These are phyloP conservation scores for Penicillium daleae DNA, from an alignment of 495 filamentous ascomycete species.

Conservation along the genomic window DNA sequence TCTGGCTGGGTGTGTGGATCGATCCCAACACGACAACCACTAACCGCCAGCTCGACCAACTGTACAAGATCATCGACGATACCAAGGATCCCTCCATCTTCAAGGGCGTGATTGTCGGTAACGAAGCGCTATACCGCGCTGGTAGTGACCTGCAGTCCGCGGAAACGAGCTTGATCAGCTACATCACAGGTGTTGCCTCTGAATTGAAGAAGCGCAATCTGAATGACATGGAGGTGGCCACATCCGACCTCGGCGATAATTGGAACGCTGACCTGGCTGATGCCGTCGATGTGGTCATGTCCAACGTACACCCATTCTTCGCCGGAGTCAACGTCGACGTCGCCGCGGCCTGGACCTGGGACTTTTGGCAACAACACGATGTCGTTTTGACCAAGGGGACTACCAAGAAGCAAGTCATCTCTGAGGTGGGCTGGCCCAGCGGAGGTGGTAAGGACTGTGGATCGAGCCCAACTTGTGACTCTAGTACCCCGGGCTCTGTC, in stretches of 20 bases:
- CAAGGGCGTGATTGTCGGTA: constrained; percentile 88
- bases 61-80: constrained; percentile 77
- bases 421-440: constrained; percentile 92
- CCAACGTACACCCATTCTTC: constrained; percentile 97
- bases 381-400: constrained; percentile 61
- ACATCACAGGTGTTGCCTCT: constrained; percentile 67
- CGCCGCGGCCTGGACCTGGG: constrained; percentile 82
- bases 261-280: constrained; percentile 72
- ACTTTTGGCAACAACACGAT: constrained; percentile 74
- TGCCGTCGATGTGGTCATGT: constrained; percentile 86
- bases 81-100: constrained; percentile 67
- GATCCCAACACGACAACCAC: constrained; percentile 85
- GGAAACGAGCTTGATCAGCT: constrained; percentile 60
- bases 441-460: constrained; percentile 83
- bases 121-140: constrained; percentile 85
- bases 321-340: constrained; percentile 69
- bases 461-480: constrained; percentile 53
- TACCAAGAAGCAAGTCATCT: constrained; percentile 69
- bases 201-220: constrained; percentile 70
- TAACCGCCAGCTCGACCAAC: constrained; percentile 73
- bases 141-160: constrained; percentile 60
- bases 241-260: constrained; percentile 86
- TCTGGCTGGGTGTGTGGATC: constrained; percentile 97
- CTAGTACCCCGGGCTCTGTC: constrained; percentile 60
- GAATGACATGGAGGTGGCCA: constrained; percentile 73